phyloP scores from a whole-genome alignment of 139 green algal genomes.

The Coelastrella sp. region DNA sequence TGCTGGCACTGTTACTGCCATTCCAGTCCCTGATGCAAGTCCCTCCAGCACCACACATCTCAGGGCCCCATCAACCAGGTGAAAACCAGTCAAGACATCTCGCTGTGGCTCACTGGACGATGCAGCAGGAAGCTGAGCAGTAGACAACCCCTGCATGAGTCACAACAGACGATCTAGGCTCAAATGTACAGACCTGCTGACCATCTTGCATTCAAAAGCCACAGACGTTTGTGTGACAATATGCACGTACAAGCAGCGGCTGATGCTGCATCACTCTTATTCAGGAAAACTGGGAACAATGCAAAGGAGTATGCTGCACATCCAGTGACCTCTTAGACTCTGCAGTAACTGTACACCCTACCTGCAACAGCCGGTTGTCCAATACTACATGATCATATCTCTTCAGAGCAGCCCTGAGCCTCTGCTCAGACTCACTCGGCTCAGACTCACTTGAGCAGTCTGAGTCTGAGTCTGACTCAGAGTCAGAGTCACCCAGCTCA shows the following conservation, averaged over 20 bases:
- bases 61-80: constrained; percentile 70
- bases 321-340: not conserved
- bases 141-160: constrained; percentile 53
- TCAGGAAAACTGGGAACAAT: not conserved
- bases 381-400: constrained; percentile 56
- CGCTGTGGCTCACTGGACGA: constrained; percentile 49
- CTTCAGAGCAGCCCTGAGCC: constrained; percentile 45
- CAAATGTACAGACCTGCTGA: not conserved
- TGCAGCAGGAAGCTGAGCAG: constrained; percentile 53
- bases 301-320: not conserved
- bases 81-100: constrained; percentile 71
- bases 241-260: not conserved
- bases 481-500: constrained; percentile 1
- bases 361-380: constrained; percentile 61
- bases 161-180: not conserved
- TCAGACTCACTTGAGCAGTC: not conserved
- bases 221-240: not conserved
- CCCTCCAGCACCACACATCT: constrained; percentile 60
- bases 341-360: not conserved
- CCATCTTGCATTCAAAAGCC: too few species aligned
- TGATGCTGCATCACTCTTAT: not conserved
- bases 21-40: not conserved
- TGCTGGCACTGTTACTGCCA: constrained; percentile 14
- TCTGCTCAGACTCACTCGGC: constrained; percentile 44
- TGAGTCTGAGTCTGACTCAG: constrained; percentile 9